phyloP scores from a whole-genome alignment of 2,329 filamentous ascomycete genomes.

The Xylaria sp. region DNA sequence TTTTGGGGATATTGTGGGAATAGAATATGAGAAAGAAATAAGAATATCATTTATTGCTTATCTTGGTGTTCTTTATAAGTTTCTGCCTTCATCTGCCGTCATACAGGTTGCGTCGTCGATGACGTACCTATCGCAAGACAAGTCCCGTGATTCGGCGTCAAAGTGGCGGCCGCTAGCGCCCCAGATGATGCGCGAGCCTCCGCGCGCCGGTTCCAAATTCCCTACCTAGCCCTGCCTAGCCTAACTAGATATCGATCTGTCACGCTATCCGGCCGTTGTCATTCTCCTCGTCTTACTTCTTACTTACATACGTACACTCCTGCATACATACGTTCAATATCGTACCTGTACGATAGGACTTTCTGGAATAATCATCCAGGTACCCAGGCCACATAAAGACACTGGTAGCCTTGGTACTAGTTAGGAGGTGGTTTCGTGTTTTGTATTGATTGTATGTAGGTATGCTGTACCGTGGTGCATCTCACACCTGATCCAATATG shows the following conservation, averaged over 20 bases:
- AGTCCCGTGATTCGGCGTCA: conserved; percentile 49
- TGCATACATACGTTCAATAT: no score
- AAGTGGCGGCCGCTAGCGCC: conserved; percentile 39
- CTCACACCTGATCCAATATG: conserved; percentile 40
- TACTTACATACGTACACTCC: not conserved
- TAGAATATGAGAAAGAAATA: not conserved
- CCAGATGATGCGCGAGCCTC: conserved; percentile 32
- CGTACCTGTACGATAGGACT: no score
- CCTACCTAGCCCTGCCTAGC: not conserved
- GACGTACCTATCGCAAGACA: conserved; percentile 44
- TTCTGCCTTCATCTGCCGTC: conserved; percentile 27
- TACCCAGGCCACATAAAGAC: no score
- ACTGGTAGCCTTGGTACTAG: no score
- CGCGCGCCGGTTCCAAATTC: conserved; percentile 30
- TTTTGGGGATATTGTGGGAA: not conserved
- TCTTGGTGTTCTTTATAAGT: conserved; percentile 26
- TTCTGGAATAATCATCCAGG: no score
- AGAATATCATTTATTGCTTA: no score
- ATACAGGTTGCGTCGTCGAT: conserved; percentile 45
- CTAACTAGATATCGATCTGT: not conserved
- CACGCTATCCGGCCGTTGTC: not conserved
- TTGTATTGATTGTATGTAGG: no score
- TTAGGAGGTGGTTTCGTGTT: no score
- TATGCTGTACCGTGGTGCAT: not conserved
- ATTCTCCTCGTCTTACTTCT: not conserved